phyloP scores from a whole-genome alignment of 768 basidiomycete species.

The Russula ochroleuca region DNA sequence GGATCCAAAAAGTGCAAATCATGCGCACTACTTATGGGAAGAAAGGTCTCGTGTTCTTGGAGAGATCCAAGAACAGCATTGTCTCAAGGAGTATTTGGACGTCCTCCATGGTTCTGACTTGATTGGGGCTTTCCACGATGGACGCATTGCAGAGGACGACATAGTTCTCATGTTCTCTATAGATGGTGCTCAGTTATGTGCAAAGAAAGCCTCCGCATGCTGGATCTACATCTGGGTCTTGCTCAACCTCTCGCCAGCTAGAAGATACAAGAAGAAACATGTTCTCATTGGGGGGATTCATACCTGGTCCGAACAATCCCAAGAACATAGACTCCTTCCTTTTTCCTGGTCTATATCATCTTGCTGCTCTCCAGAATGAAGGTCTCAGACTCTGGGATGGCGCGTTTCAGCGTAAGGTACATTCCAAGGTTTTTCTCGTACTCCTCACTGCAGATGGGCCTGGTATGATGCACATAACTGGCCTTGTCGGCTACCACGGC shows the following conservation, averaged over 20 bases:
- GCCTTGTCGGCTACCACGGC: constrained; percentile 36
- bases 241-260: constrained; percentile 33
- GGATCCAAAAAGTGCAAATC: neutral
- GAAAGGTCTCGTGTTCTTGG: neutral
- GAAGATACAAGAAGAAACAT: constrained; percentile 24
- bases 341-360: constrained; percentile 36
- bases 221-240: constrained; percentile 41
- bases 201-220: neutral
- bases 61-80: neutral
- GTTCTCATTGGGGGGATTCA: constrained; percentile 33
- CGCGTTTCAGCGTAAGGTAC: neutral
- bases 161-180: neutral
- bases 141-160: neutral
- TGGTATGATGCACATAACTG: constrained; percentile 35
- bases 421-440: constrained; percentile 18
- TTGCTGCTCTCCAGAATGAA: constrained; percentile 32
- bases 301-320: constrained; percentile 37
- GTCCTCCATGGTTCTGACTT: neutral
- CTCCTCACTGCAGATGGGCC: constrained; percentile 35
- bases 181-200: neutral
- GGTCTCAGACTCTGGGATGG: constrained; percentile 32
- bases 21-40: neutral
- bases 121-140: neutral
- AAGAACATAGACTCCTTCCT: constrained; percentile 35
- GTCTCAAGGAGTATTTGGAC: neutral